Evolutionary conservation across 73 alveolate species (phyloP), one percentile per base, ranked within the genome.

Genomic region (Paramecium sexaurelia): DNA sequence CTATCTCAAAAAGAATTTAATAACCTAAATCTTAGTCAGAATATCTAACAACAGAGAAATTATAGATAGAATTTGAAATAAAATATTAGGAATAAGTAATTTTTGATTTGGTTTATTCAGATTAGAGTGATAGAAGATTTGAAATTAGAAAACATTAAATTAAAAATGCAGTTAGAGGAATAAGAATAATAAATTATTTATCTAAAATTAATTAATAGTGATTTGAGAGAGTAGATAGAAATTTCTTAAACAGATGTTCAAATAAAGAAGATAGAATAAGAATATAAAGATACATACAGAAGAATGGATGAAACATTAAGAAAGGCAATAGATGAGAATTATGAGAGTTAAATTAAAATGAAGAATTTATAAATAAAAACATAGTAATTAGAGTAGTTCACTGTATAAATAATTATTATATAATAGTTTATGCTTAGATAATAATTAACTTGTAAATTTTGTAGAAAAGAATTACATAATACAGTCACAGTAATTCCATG

Each of bases 141-240:
- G 43, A 61, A 61, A 61, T 61, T 61, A 29, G 67, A 61, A 19
- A 61, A 61, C 51, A 29, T 61, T 6, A 61, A 61, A 61, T 2
- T 61, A 61, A 61, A 61, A 61, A 61, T 61, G 83, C 43, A 61
- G 83, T 61, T 61, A 61, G 83, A 61, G n/a, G 83, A 61, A 32
- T 61, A 24, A 61, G 41, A 61, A 61, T 61, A 61, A 61, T 26
- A 61, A 32, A 61, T 24, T 9, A 47, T 32, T 61, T 61, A 61
- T 61, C 41, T 61, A 29, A 61, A 61, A 61, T 22, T 22, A 26
- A 61, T 61, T 10, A 19, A 61, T 24, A 61, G 83, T 61, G 43
- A 61, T 61, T 61, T 61, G 26, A 5, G 43, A 29, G 7, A 22
- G 8, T 61, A 26, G 43, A 32, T 32, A 29, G 83, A 61, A 13